These are phyloP conservation scores for Phaffomyces antillensis DNA, from an alignment of 805 yeast genomes.

Conservation along the genomic window DNA sequence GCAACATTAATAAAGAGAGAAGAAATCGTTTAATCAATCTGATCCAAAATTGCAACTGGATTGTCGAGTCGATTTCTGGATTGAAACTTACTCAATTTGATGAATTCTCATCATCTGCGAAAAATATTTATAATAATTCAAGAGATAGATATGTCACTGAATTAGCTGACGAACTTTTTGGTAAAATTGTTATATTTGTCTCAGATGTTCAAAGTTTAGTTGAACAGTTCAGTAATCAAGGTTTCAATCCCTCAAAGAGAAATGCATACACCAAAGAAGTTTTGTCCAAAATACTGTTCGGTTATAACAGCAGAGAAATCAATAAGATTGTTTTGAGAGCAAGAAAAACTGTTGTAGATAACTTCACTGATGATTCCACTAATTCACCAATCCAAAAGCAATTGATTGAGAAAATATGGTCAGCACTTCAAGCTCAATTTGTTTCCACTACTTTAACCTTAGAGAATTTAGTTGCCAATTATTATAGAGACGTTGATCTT, in stretches of 20 bases:
- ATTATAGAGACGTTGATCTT: conserved; percentile 42
- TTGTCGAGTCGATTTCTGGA: conserved; percentile 35
- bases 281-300: conserved; percentile 47
- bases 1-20: conserved; percentile 24
- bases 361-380: conserved; percentile 30
- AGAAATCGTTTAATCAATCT: conserved; percentile 38
- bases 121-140: conserved; percentile 24
- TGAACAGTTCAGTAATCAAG: conserved; percentile 23
- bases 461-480: conserved; percentile 45
- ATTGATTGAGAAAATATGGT: conserved; percentile 60
- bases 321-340: conserved; percentile 46
- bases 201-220: conserved; percentile 51
- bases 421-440: conserved; percentile 58
- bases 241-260: conserved; percentile 44
- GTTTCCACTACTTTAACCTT: conserved; percentile 48
- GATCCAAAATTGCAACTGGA: conserved; percentile 47
- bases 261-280: conserved; percentile 58
- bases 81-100: conserved; percentile 12
- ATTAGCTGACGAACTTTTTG: conserved; percentile 50
- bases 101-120: conserved; percentile 14
- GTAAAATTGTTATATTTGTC: conserved; percentile 61
- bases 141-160: conserved; percentile 38
- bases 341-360: conserved; percentile 47
- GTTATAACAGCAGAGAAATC: conserved; percentile 55
- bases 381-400: conserved; percentile 41